phyloP scores from a whole-genome alignment of 2,329 filamentous ascomycete genomes.

The Annulohypoxylon truncatum region DNA sequence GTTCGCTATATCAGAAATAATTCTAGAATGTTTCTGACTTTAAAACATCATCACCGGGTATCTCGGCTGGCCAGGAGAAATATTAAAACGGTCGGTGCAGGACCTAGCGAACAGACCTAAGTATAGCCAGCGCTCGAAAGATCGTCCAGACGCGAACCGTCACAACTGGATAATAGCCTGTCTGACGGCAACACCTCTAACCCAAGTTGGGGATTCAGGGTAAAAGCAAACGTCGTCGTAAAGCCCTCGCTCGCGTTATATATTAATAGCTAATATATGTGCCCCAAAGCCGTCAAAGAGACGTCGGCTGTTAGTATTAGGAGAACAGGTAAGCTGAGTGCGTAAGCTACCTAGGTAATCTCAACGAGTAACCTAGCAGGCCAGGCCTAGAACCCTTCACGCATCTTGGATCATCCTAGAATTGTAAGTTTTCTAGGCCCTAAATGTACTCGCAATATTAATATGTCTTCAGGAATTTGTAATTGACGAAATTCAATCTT shows the following conservation, averaged over 20 bases:
- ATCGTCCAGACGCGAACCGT: conserved; percentile 28
- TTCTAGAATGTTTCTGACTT: conserved; percentile 17
- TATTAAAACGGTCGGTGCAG: conserved; percentile 11
- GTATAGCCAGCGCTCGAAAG: conserved; percentile 26
- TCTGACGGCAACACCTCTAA: conserved; percentile 31
- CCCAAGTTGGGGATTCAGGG: conserved; percentile 33
- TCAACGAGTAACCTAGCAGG: background rate
- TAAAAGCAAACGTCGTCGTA: conserved; percentile 33
- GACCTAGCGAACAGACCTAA: conserved; percentile 10
- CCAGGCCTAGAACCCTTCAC: background rate
- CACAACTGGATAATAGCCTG: conserved; percentile 39
- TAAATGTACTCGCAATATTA: background rate
- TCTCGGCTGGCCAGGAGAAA: conserved; percentile 16
- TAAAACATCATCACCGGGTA: conserved; percentile 10
- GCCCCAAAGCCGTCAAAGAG: conserved; percentile 15
- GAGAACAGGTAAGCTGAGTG: background rate
- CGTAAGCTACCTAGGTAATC: background rate
- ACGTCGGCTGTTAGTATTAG: conserved; percentile 34
- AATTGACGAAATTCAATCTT: background rate
- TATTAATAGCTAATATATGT: conserved; percentile 39
- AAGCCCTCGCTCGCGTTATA: conserved; percentile 27
- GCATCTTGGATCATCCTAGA: background rate
- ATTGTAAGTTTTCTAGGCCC: background rate
- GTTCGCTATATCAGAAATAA: conserved; percentile 12
- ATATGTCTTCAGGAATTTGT: background rate